Conservation (phyloP, 768 basidiomycete species). For the Tylopilus felleus region DNA sequence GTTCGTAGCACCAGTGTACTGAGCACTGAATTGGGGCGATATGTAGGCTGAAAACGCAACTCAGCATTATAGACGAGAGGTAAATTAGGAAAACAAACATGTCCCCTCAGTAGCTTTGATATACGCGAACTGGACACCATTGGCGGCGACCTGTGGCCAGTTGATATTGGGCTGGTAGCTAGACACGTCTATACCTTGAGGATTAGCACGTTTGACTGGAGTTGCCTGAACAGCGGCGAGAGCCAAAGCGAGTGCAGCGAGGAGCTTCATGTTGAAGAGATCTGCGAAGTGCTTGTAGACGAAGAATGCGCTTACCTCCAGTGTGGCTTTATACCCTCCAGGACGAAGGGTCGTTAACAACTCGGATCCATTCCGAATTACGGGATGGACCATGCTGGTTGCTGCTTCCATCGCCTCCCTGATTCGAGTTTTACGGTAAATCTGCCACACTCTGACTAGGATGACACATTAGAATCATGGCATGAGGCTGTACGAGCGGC, state of each 20-base stretch:
- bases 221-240: constrained; percentile 12
- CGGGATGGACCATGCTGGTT: not conserved
- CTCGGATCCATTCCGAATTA: too few species aligned
- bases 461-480: not conserved
- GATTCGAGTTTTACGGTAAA: not conserved
- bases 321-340: not conserved
- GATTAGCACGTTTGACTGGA: constrained; percentile 32
- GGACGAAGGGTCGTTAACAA: not conserved
- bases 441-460: not conserved
- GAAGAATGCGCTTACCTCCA: not conserved
- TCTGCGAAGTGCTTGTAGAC: not conserved
- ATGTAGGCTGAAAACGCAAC: constrained; percentile 12
- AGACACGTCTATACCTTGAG: constrained; percentile 57
- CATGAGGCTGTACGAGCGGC: not conserved
- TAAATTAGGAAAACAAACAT: constrained; percentile 30
- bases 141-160: constrained; percentile 49
- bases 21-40: constrained; percentile 34
- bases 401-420: not conserved
- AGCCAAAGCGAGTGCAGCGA: constrained; percentile 16
- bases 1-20: constrained; percentile 55
- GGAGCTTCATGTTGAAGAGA: constrained; percentile 22
- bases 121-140: constrained; percentile 53
- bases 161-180: constrained; percentile 45
- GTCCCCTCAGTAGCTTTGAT: constrained; percentile 69
- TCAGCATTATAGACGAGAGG: not conserved